These are phyloP conservation scores for Bryoerythrophyllum caledonicum DNA, from an alignment of 225 moss, liverwort and hornwort species.

Conservation along the genomic window DNA sequence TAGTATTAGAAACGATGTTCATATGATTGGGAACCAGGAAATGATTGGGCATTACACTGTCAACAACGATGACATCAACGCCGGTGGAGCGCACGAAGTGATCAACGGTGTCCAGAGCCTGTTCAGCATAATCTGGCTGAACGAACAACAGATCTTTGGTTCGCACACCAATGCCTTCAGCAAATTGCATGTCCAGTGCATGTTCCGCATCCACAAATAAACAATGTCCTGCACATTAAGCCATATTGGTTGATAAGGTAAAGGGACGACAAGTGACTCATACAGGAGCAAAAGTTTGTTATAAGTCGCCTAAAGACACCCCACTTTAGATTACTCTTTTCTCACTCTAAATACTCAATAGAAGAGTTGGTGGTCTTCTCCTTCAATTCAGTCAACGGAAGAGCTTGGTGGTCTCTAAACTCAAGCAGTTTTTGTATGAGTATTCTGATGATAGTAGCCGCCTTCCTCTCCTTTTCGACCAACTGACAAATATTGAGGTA, in stretches of 20 bases:
- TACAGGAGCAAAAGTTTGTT: background rate
- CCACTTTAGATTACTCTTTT: no score
- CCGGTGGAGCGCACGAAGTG: slow-evolving; percentile 67
- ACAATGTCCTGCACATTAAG: slow-evolving; percentile 56
- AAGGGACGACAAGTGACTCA: background rate
- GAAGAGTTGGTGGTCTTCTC: no score
- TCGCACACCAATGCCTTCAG: slow-evolving; percentile 73
- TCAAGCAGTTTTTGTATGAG: no score
- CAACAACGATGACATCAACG: slow-evolving; percentile 76
- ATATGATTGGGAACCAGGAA: background rate
- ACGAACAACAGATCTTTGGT: slow-evolving; percentile 65
- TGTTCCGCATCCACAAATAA: slow-evolving; percentile 85
- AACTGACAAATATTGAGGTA: no score
- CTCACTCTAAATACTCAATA: no score
- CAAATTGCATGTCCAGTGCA: slow-evolving; percentile 80
- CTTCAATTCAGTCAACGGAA: no score
- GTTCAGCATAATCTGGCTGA: slow-evolving; percentile 84
- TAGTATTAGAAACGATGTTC: background rate
- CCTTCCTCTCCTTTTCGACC: no score
- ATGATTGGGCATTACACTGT: slow-evolving; percentile 58
- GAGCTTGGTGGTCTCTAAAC: no score
- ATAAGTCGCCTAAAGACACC: no score
- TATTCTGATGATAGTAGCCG: no score
- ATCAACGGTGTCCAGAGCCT: slow-evolving; percentile 79
- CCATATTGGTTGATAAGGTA: slow-evolving; percentile 10